Percentiles rank a stretch among this genome's conserved stretches.
phyloP scores from a whole-genome alignment of 1,284 basidiomycete species.

The Pyrrhoderma noxium region DNA sequence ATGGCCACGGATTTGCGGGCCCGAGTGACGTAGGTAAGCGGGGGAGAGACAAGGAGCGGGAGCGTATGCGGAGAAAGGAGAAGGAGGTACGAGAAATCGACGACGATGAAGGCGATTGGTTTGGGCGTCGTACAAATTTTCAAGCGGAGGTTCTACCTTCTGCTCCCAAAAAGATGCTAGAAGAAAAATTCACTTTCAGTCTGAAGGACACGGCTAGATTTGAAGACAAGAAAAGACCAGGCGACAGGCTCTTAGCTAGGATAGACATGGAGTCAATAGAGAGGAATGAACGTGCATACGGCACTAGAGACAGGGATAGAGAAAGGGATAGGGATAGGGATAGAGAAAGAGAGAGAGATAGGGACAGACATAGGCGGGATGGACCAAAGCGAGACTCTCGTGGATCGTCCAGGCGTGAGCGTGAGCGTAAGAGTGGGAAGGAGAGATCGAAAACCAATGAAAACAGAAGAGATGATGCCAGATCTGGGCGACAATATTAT shows the following conservation, averaged over 20 bases:
- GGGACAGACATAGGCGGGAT: background rate
- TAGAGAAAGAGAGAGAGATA: constrained; percentile 21
- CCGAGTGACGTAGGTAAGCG: constrained; percentile 59
- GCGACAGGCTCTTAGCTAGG: background rate
- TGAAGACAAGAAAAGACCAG: background rate
- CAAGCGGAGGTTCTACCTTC: constrained; percentile 9
- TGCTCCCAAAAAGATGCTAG: constrained; percentile 13
- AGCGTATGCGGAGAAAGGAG: constrained; percentile 44
- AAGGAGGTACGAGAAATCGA: constrained; percentile 38
- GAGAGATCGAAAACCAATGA: constrained; percentile 9
- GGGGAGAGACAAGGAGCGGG: constrained; percentile 52
- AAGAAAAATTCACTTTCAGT: constrained; percentile 12
- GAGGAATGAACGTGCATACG: constrained; percentile 12
- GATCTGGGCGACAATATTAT: constrained; percentile 12
- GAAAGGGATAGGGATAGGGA: constrained; percentile 20
- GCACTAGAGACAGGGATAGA: constrained; percentile 13
- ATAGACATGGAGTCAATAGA: background rate
- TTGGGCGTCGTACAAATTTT: constrained; percentile 30
- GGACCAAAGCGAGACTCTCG: constrained; percentile 19
- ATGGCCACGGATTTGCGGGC: constrained; percentile 37
- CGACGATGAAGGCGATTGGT: constrained; percentile 58
- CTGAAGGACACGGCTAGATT: constrained; percentile 20
- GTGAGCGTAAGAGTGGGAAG: constrained; percentile 10
- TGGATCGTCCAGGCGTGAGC: too few relatives aligned
- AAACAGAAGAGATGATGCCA: constrained; percentile 1